Conservation (phyloP, 1,284 basidiomycete genomes). For the Earliella scabrosa region DNA sequence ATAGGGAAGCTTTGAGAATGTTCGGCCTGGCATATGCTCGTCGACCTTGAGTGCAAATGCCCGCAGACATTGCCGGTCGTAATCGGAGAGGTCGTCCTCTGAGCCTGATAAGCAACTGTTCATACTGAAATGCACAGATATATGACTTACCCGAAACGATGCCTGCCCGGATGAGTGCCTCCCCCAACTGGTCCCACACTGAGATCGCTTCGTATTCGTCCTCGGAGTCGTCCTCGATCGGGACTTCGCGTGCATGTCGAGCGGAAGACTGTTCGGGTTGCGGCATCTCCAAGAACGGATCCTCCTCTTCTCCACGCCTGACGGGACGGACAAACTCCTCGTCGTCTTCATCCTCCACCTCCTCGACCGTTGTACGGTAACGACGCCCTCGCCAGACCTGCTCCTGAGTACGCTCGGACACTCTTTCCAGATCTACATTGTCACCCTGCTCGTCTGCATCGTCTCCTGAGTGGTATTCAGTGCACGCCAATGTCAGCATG, state of each 20-base stretch:
- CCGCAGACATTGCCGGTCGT: slow-evolving; percentile 15
- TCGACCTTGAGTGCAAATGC: slow-evolving; percentile 27
- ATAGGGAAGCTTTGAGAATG: slow-evolving; percentile 21
- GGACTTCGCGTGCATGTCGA: no score
- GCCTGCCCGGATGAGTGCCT: no score
- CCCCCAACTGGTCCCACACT: slow-evolving; percentile 12
- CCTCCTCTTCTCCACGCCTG: not conserved
- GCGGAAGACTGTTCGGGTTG: not conserved
- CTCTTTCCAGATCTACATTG: no score
- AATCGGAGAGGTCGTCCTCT: slow-evolving; percentile 10
- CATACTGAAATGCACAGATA: not conserved
- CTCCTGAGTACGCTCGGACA: no score
- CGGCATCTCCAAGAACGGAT: not conserved
- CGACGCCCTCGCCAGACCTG: no score
- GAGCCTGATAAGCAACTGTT: not conserved
- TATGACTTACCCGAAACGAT: no score
- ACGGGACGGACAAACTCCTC: no score
- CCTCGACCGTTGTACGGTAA: no score
- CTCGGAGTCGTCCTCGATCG: not conserved
- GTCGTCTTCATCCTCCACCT: no score
- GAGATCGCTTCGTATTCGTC: slow-evolving; percentile 9
- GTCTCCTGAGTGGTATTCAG: no score
- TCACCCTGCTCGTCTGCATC: no score
- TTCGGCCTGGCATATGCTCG: slow-evolving; percentile 20
- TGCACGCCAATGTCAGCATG: no score